phyloP scores from a whole-genome alignment of 1,284 basidiomycete species.

The Volvariella surrecta region DNA sequence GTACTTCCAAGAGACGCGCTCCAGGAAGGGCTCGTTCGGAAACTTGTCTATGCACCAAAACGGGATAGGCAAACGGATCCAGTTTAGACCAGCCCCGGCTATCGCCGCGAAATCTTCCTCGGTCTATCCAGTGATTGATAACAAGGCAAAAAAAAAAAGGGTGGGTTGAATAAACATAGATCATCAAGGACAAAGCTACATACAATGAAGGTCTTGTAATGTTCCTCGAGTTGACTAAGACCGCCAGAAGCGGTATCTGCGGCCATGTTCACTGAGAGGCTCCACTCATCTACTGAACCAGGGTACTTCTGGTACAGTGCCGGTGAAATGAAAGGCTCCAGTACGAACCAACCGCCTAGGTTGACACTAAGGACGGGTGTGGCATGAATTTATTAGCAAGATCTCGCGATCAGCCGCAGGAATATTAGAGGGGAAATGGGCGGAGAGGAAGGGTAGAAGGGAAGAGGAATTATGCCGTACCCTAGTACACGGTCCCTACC shows the following conservation, averaged over 20 bases:
- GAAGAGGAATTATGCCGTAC: constrained; percentile 18
- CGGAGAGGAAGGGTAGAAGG: constrained; percentile 1
- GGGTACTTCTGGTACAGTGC: constrained; percentile 68
- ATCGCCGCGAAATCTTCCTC: constrained; percentile 88
- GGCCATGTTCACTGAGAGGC: constrained; percentile 54
- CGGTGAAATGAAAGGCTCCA: constrained; percentile 81
- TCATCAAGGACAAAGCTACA: constrained; percentile 14
- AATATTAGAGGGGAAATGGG: constrained; percentile 1
- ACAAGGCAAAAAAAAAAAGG: background rate
- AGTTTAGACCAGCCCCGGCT: constrained; percentile 85
- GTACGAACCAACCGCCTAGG: constrained; percentile 56
- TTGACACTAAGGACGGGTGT: constrained; percentile 39
- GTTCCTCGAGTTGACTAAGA: constrained; percentile 58
- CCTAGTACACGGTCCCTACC: constrained; percentile 56
- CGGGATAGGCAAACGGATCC: constrained; percentile 76
- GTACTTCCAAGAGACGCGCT: constrained; percentile 67
- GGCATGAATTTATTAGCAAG: constrained; percentile 32
- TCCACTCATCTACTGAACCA: constrained; percentile 69
- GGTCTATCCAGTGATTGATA: constrained; percentile 38
- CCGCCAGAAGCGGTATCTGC: constrained; percentile 51
- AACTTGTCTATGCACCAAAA: constrained; percentile 83
- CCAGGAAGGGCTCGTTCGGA: constrained; percentile 74
- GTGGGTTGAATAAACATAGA: constrained; percentile 5
- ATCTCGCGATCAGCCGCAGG: constrained; percentile 68
- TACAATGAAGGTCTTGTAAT: constrained; percentile 80